Evolutionary conservation across 352 stramenopile genomes (phyloP).

Genomic region (Pythium dissimile): DNA sequence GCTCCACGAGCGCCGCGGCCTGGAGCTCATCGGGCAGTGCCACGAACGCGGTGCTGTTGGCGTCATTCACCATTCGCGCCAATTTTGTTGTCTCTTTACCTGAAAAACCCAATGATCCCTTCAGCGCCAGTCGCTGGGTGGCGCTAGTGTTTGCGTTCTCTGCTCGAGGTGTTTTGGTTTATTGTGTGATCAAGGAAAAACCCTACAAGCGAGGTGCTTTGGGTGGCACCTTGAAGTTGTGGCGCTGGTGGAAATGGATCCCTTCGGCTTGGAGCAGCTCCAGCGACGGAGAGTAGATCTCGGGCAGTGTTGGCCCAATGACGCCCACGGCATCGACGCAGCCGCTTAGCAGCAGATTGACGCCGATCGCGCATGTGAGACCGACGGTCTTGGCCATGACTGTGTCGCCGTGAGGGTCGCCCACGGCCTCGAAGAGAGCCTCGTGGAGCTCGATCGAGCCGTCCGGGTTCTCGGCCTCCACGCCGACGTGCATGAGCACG

Average conservation of each 20-base stretch:
- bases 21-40: constrained; percentile 24
- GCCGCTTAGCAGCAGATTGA: constrained; percentile 67
- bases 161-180: constrained; percentile 20
- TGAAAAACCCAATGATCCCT: constrained; percentile 27
- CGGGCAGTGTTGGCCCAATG: constrained; percentile 42
- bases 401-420: constrained; percentile 41
- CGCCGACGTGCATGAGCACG: constrained; percentile 55
- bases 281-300: constrained; percentile 58
- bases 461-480: constrained; percentile 37
- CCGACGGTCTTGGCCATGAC: constrained; percentile 88
- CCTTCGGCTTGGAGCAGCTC: constrained; percentile 38
- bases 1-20: constrained; percentile 20
- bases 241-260: constrained; percentile 37
- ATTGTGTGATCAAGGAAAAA: not conserved
- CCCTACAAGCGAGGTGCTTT: constrained; percentile 19
- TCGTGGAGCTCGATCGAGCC: constrained; percentile 40
- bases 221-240: not conserved
- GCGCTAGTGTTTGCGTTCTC: not conserved
- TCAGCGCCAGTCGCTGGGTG: constrained; percentile 16
- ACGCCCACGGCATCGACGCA: constrained; percentile 42
- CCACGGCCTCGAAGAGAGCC: constrained; percentile 58
- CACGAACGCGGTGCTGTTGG: constrained; percentile 3
- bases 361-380: constrained; percentile 72
- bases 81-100: not conserved
- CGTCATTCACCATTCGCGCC: constrained; percentile 15